Conservation (phyloP, 768 basidiomycete genomes). For the Guyanaporus albipodus region DNA sequence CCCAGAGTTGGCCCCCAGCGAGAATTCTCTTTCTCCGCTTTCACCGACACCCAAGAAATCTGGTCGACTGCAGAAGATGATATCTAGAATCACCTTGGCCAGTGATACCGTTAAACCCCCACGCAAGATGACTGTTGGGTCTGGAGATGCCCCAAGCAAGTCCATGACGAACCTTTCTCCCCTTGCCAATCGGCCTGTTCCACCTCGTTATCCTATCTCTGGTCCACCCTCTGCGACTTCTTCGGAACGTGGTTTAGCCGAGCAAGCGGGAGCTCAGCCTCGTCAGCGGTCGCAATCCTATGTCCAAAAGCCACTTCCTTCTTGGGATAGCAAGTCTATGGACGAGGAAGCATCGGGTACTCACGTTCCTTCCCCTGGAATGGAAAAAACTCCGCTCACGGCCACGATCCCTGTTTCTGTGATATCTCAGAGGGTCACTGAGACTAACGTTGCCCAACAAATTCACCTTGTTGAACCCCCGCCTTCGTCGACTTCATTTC, state of each 20-base stretch:
- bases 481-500: conserved; percentile 2
- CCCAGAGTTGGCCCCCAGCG: conserved; percentile 38
- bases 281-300: conserved; percentile 30
- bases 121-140: conserved; percentile 31
- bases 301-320: conserved; percentile 18
- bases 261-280: conserved; percentile 13
- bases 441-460: conserved; percentile 5
- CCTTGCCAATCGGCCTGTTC: conserved; percentile 55
- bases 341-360: conserved; percentile 8
- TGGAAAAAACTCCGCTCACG: background rate
- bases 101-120: conserved; percentile 27
- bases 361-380: conserved; percentile 5
- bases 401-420: background rate
- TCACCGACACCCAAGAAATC: conserved; percentile 38
- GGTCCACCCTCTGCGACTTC: conserved; percentile 46
- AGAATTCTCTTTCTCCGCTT: conserved; percentile 41
- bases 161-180: conserved; percentile 43
- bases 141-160: conserved; percentile 23
- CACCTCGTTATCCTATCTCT: conserved; percentile 49
- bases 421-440: conserved; percentile 4
- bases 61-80: conserved; percentile 75
- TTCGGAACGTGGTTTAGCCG: conserved; percentile 29
- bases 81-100: conserved; percentile 67
- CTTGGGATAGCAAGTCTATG: conserved; percentile 15
- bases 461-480: conserved; percentile 1